These are phyloP conservation scores for Sphaerosporella brunnea DNA, from an alignment of 495 filamentous ascomycete genomes.

Conservation along the genomic window DNA sequence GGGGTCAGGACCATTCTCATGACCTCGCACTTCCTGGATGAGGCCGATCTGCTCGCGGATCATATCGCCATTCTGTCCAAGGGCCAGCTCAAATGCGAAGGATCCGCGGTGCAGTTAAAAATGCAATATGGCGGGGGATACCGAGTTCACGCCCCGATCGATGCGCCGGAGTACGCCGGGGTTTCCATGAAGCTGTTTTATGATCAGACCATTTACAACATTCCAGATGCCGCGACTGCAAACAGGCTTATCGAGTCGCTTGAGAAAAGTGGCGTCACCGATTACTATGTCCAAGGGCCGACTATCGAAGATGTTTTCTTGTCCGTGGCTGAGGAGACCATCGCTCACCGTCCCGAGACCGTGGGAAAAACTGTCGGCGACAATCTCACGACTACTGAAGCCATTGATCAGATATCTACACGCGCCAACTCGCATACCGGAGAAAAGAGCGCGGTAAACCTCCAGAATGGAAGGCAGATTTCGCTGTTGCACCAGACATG, in stretches of 20 bases:
- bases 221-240: slow-evolving; percentile 43
- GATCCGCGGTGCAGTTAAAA: slow-evolving; percentile 63
- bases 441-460: slow-evolving; percentile 30
- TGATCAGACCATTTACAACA: slow-evolving; percentile 53
- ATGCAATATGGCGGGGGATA: slow-evolving; percentile 55
- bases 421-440: slow-evolving; percentile 11
- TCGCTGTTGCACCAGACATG: slow-evolving; percentile 45
- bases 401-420: slow-evolving; percentile 8
- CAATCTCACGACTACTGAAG: background rate
- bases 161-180: slow-evolving; percentile 37
- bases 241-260: slow-evolving; percentile 47
- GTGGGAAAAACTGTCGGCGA: background rate
- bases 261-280: slow-evolving; percentile 41
- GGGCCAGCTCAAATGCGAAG: slow-evolving; percentile 49
- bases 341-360: slow-evolving; percentile 25
- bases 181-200: slow-evolving; percentile 38
- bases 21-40: slow-evolving; percentile 72
- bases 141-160: slow-evolving; percentile 48
- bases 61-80: slow-evolving; percentile 63
- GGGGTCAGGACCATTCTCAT: slow-evolving; percentile 61
- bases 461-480: slow-evolving; percentile 50
- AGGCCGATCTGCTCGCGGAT: slow-evolving; percentile 59
- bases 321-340: slow-evolving; percentile 55
- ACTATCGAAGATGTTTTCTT: slow-evolving; percentile 81
- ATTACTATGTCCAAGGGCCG: slow-evolving; percentile 64